phyloP scores from a whole-genome alignment of 495 filamentous ascomycete genomes.

The Extremus antarcticus region DNA sequence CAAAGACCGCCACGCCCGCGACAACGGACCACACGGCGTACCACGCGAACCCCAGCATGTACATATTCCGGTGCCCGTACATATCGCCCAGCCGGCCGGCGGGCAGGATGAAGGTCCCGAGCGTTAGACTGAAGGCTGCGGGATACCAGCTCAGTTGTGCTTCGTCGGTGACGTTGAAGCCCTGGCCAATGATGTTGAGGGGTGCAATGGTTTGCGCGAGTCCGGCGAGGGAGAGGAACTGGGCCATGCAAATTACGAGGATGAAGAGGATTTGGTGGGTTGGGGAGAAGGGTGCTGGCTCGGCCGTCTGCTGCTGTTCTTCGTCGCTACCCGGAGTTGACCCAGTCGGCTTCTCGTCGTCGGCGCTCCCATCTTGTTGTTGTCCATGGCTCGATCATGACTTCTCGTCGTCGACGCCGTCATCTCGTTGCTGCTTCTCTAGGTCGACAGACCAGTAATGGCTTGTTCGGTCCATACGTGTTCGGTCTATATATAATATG shows the following conservation, averaged over 20 bases:
- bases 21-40: conserved; percentile 27
- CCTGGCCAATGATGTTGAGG: too few relatives aligned
- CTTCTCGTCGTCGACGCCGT: too few relatives aligned
- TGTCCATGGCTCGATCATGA: too few relatives aligned
- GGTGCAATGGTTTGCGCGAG: background rate
- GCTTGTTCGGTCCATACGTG: too few relatives aligned
- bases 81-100: conserved; percentile 22
- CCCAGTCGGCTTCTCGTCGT: too few relatives aligned
- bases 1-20: conserved; percentile 41
- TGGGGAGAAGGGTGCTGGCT: background rate
- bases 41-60: conserved; percentile 19
- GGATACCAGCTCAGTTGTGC: conserved; percentile 15
- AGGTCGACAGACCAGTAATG: too few relatives aligned
- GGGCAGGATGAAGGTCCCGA: conserved; percentile 23
- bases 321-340: too few relatives aligned
- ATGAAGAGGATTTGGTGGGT: background rate
- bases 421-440: too few relatives aligned
- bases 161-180: conserved; percentile 4
- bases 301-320: too few relatives aligned
- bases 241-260: background rate
- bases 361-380: too few relatives aligned
- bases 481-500: too few relatives aligned
- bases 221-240: background rate
- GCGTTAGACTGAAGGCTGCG: conserved; percentile 20
- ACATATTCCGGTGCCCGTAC: conserved; percentile 13